phyloP scores from a whole-genome alignment of 129 eudicot genomes.

The Chrysanthemum makinoi region DNA sequence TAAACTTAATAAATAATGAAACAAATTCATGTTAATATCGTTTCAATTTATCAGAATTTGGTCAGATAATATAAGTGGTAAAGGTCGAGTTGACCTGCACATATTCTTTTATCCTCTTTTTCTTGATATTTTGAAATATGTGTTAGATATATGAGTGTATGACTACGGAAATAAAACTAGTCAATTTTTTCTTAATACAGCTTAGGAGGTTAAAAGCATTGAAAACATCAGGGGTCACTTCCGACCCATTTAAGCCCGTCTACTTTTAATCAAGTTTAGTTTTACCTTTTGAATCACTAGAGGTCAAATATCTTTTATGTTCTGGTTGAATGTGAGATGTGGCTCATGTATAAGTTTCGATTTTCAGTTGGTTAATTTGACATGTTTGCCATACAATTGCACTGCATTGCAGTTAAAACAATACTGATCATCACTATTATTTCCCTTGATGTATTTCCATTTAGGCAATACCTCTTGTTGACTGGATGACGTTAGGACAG shows the following conservation, averaged over 20 bases:
- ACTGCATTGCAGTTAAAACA: not conserved
- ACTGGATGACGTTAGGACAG: conserved; percentile 81
- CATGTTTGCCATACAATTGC: not conserved
- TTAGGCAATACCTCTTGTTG: conserved; percentile 89
- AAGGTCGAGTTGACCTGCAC: not conserved
- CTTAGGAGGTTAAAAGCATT: not conserved
- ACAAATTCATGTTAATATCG: too few species aligned
- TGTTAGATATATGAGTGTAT: too few species aligned
- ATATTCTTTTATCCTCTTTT: not conserved
- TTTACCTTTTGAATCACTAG: not conserved
- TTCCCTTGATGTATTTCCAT: not conserved
- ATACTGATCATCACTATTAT: not conserved
- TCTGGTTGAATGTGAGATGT: not conserved
- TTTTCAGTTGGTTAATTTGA: too few species aligned
- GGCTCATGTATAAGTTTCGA: not conserved
- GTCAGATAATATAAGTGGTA: too few species aligned
- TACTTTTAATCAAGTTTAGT: not conserved
- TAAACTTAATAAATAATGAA: too few species aligned
- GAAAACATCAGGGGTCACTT: not conserved
- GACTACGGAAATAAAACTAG: not conserved
- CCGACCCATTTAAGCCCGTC: not conserved
- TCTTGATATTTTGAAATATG: not conserved
- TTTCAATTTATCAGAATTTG: too few species aligned
- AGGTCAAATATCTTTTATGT: not conserved
- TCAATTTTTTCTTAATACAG: not conserved